These are phyloP conservation scores for Saccharomycopsis vini DNA, from an alignment of 805 yeast species.

Conservation along the genomic window DNA sequence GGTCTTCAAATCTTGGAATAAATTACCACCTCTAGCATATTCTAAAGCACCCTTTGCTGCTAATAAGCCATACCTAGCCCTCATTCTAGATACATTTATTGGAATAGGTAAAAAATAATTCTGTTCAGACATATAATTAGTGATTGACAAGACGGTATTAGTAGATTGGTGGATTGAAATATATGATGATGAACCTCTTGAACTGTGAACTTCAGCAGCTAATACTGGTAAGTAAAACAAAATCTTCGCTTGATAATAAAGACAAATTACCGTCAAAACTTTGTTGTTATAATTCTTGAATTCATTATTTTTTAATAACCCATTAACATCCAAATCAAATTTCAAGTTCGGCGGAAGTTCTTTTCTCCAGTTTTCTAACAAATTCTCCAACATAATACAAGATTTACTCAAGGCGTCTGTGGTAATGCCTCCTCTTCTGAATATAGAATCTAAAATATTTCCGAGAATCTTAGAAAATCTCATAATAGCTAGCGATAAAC, in stretches of 20 bases:
- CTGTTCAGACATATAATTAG: conserved; percentile 33
- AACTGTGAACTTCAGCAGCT: conserved; percentile 32
- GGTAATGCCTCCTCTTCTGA: conserved; percentile 44
- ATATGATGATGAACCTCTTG: conserved; percentile 44
- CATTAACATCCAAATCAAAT: conserved; percentile 57
- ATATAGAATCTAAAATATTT: conserved; percentile 59
- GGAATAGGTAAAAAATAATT: conserved; percentile 51
- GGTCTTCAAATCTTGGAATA: conserved; percentile 59
- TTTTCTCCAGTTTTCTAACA: conserved; percentile 70
- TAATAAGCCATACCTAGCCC: conserved; percentile 51
- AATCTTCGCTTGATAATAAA: conserved; percentile 55
- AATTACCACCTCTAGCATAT: conserved; percentile 73
- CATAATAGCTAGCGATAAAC: conserved; percentile 54
- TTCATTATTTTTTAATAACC: conserved; percentile 33
- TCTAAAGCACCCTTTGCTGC: conserved; percentile 74
- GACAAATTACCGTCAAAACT: conserved; percentile 44
- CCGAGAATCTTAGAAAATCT: conserved; percentile 68
- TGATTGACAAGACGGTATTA: conserved; percentile 46
- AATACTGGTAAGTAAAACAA: conserved; percentile 58
- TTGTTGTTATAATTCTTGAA: conserved; percentile 26
- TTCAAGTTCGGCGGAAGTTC: conserved; percentile 53
- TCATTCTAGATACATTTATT: conserved; percentile 50
- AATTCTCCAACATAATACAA: conserved; percentile 44
- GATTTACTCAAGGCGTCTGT: conserved; percentile 26
- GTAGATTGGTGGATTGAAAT: conserved; percentile 63